Evolutionary conservation across 1,284 basidiomycete genomes (phyloP).

Genomic region (Stereum hirsutum): DNA sequence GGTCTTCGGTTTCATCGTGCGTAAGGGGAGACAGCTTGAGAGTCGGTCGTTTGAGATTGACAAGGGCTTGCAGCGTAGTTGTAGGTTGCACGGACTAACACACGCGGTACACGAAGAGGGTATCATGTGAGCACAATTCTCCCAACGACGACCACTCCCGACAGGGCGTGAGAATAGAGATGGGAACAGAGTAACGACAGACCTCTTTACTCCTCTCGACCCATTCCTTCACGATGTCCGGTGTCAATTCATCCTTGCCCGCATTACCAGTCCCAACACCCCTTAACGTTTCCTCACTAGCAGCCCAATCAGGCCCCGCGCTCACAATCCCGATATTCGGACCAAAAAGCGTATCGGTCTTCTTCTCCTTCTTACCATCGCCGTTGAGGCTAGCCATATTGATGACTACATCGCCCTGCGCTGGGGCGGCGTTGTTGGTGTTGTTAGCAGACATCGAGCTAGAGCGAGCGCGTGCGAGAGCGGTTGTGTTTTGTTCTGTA

Average conservation of each 20-base stretch:
- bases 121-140: background rate
- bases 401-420: slow-evolving; percentile 11
- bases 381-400: slow-evolving; percentile 5
- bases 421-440: slow-evolving; percentile 29
- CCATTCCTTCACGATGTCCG: slow-evolving; percentile 74
- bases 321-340: slow-evolving; percentile 53
- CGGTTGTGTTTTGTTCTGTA: slow-evolving; percentile 34
- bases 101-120: background rate
- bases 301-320: slow-evolving; percentile 34
- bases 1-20: slow-evolving; percentile 32
- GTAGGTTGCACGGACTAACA: slow-evolving; percentile 67
- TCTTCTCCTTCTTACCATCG: slow-evolving; percentile 24
- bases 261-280: slow-evolving; percentile 27
- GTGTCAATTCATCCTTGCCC: slow-evolving; percentile 54
- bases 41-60: slow-evolving; percentile 85
- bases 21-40: slow-evolving; percentile 61
- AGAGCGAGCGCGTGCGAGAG: no score
- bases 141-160: no score
- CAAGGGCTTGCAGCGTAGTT: slow-evolving; percentile 83
- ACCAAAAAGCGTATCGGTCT: slow-evolving; percentile 55
- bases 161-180: no score
- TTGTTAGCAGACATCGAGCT: slow-evolving; percentile 32
- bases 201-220: slow-evolving; percentile 82
- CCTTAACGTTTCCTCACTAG: slow-evolving; percentile 21
- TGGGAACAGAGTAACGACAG: slow-evolving; percentile 10